Percentiles rank a stretch among this genome's conserved stretches.
These are phyloP conservation scores for Raffaelea deltoideospora DNA, from an alignment of 2,329 filamentous ascomycete species.

Conservation along the genomic window DNA sequence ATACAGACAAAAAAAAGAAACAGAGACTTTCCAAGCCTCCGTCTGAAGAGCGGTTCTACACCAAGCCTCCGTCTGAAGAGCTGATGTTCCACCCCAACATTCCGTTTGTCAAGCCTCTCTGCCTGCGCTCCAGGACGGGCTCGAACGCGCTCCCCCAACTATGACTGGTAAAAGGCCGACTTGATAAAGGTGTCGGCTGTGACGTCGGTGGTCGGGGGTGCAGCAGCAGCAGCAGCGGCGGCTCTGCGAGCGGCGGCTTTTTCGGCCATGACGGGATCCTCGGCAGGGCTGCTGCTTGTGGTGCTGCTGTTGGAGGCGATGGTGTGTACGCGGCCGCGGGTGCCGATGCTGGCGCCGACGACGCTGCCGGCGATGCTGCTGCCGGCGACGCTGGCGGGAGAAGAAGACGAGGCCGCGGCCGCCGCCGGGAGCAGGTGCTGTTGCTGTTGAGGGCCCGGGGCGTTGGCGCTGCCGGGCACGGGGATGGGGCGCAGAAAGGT, in stretches of 20 bases:
- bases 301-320: slow-evolving; percentile 22
- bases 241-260: slow-evolving; percentile 8
- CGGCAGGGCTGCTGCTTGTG: not conserved
- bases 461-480: slow-evolving; percentile 22
- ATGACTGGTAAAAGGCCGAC: slow-evolving; percentile 40
- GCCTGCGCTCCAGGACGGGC: not conserved
- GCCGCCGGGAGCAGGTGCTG: not conserved
- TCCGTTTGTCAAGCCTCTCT: too few species aligned
- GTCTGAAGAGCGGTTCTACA: too few species aligned
- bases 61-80: too few species aligned
- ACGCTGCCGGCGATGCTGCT: slow-evolving; percentile 33
- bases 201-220: slow-evolving; percentile 16
- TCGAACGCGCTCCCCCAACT: not conserved
- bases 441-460: slow-evolving; percentile 2
- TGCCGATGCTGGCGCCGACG: slow-evolving; percentile 23
- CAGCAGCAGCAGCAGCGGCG: not conserved
- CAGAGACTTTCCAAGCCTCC: too few species aligned
- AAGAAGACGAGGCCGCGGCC: slow-evolving; percentile 6
- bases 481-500: slow-evolving; percentile 72
- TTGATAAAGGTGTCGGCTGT: slow-evolving; percentile 41
- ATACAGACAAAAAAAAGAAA: not conserved
- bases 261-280: slow-evolving; percentile 8
- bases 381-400: slow-evolving; percentile 23
- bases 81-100: too few species aligned
- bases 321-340: not conserved